These are phyloP conservation scores for Talaromyces sp. DNA, from an alignment of 2,329 filamentous ascomycete species.

Conservation along the genomic window DNA sequence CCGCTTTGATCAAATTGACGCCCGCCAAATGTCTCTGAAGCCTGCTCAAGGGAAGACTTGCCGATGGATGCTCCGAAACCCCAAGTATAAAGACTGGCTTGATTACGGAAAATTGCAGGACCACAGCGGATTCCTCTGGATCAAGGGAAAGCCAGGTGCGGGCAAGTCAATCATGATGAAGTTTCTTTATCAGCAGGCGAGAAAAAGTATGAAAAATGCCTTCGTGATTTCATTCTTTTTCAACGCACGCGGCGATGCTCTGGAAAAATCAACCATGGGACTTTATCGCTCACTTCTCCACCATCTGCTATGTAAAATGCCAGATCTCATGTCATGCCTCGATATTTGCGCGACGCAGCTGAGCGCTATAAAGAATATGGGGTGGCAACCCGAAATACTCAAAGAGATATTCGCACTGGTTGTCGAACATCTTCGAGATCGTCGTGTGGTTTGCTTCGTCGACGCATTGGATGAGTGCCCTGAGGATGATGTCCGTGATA, in stretches of 20 bases:
- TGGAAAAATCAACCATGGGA: constrained; percentile 48
- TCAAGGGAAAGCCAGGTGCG: constrained; percentile 41
- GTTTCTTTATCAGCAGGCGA: constrained; percentile 27
- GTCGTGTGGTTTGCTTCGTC: constrained; percentile 30
- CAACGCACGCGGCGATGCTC: constrained; percentile 43
- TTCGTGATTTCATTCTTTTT: constrained; percentile 49
- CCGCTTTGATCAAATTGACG: constrained; percentile 29
- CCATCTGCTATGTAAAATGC: constrained; percentile 42
- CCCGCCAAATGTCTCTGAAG: neutral
- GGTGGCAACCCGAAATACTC: neutral
- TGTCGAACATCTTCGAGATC: neutral
- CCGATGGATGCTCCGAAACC: neutral
- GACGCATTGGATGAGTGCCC: constrained; percentile 47
- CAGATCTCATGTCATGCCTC: neutral
- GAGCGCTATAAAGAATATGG: neutral
- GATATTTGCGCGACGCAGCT: constrained; percentile 21
- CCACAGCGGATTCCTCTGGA: constrained; percentile 32
- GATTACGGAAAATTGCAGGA: constrained; percentile 19
- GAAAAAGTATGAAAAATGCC: constrained; percentile 3
- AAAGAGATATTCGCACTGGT: neutral
- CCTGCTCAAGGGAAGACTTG: neutral
- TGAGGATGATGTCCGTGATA: constrained; percentile 33
- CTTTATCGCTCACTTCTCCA: constrained; percentile 52
- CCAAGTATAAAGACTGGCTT: neutral
- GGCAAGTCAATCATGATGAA: constrained; percentile 50